Evolutionary conservation across 352 stramenopile genomes (phyloP).

Genomic region (Globisporangium apiculatum): DNA sequence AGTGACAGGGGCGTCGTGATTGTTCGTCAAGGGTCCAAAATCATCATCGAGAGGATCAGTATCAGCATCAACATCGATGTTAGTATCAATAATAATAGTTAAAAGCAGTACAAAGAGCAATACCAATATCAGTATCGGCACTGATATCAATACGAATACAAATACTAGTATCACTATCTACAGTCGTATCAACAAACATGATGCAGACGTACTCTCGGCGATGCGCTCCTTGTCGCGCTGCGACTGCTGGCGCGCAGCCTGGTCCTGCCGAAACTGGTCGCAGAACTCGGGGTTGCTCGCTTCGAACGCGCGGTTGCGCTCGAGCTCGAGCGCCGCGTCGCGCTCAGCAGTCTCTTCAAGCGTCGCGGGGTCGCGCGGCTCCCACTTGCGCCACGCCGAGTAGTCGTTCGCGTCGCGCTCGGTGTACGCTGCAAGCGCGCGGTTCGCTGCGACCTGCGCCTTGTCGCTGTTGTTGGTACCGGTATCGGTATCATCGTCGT

Average conservation of each 20-base stretch:
- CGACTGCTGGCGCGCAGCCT: conserved; percentile 46
- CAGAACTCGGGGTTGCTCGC: conserved; percentile 74
- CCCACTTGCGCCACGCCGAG: conserved; percentile 70
- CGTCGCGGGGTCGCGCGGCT: conserved; percentile 60
- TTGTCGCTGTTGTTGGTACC: conserved; percentile 13
- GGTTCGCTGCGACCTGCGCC: conserved; percentile 34
- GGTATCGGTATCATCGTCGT: conserved; percentile 9
- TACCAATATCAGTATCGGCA: too few species aligned
- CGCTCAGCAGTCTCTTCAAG: conserved; percentile 50
- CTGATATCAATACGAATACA: too few species aligned
- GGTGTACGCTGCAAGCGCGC: conserved; percentile 62
- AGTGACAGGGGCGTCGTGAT: too few species aligned
- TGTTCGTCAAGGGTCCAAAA: too few species aligned
- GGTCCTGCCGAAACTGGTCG: conserved; percentile 67
- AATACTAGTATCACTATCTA: too few species aligned
- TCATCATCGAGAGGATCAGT: too few species aligned
- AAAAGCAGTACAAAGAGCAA: too few species aligned
- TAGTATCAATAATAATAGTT: too few species aligned
- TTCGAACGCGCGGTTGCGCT: conserved; percentile 69
- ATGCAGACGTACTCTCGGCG: conserved; percentile 41
- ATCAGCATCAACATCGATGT: too few species aligned
- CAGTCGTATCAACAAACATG: neutral
- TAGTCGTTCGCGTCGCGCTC: conserved; percentile 76
- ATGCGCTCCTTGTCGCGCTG: conserved; percentile 41
- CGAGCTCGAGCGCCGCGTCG: conserved; percentile 46